phyloP scores from a whole-genome alignment of 2,329 filamentous ascomycete genomes.

The Kalaharituber pfeilii region DNA sequence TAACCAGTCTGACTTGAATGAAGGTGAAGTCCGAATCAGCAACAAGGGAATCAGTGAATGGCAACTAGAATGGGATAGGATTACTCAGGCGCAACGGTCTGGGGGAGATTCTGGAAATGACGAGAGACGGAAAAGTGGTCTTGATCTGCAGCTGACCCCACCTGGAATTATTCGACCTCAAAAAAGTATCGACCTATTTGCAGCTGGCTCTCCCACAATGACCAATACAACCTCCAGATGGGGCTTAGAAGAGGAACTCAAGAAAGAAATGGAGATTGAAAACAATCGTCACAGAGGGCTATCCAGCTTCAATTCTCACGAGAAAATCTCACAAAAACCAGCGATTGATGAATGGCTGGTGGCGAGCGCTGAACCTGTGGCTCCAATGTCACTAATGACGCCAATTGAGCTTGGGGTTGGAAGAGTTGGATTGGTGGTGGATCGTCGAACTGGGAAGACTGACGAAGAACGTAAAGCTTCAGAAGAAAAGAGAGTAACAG shows the following conservation, averaged over 20 bases:
- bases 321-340: neutral
- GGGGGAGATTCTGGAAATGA: neutral
- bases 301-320: neutral
- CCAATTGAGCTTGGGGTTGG: neutral
- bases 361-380: neutral
- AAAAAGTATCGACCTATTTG: neutral
- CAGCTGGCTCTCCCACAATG: neutral
- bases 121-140: neutral
- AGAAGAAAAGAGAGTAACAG: neutral
- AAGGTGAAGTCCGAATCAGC: neutral
- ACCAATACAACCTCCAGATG: neutral
- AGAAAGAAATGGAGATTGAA: neutral
- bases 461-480: neutral
- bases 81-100: neutral
- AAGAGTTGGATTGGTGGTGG: neutral
- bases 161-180: neutral
- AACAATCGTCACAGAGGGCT: neutral
- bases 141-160: neutral
- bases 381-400: neutral
- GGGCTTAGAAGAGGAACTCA: neutral
- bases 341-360: neutral
- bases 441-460: neutral
- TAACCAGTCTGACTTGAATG: neutral
- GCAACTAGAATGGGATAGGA: neutral
- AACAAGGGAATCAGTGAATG: neutral